Evolutionary conservation across 768 basidiomycete genomes (phyloP).

Genomic region (Suillus luteus): DNA sequence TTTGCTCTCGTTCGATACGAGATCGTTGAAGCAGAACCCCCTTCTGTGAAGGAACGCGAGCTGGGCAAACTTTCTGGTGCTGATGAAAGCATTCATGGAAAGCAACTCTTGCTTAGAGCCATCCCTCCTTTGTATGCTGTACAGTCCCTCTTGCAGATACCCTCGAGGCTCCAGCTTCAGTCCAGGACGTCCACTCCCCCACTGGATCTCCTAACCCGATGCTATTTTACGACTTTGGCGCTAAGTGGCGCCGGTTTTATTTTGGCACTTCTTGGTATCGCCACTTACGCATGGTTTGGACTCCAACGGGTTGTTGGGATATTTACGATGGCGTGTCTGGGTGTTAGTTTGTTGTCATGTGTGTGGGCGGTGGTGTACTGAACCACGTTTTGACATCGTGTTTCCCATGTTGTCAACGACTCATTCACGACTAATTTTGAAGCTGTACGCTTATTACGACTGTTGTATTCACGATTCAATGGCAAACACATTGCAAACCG

Average conservation of each 20-base stretch:
- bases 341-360: slow-evolving; percentile 18
- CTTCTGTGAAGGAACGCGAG: not conserved
- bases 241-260: slow-evolving; percentile 28
- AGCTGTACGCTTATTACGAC: not conserved
- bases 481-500: not conserved
- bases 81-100: too few species aligned
- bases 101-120: not conserved
- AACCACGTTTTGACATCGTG: not conserved
- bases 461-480: not conserved
- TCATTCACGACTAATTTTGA: not conserved
- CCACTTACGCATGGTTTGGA: slow-evolving; percentile 28
- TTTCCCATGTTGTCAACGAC: not conserved
- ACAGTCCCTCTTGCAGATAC: not conserved
- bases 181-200: slow-evolving; percentile 15
- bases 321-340: slow-evolving; percentile 30
- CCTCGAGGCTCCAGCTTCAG: not conserved
- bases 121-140: not conserved
- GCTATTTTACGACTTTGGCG: slow-evolving; percentile 29
- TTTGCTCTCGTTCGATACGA: slow-evolving; percentile 31
- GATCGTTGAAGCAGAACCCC: slow-evolving; percentile 17
- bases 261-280: slow-evolving; percentile 28
- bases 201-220: slow-evolving; percentile 24
- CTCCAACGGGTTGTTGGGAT: slow-evolving; percentile 29
- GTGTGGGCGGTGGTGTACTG: slow-evolving; percentile 28
- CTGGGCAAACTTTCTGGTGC: too few species aligned